These are phyloP conservation scores for Furcasterigmium furcatum DNA, from an alignment of 2,329 filamentous ascomycete species.

Conservation along the genomic window DNA sequence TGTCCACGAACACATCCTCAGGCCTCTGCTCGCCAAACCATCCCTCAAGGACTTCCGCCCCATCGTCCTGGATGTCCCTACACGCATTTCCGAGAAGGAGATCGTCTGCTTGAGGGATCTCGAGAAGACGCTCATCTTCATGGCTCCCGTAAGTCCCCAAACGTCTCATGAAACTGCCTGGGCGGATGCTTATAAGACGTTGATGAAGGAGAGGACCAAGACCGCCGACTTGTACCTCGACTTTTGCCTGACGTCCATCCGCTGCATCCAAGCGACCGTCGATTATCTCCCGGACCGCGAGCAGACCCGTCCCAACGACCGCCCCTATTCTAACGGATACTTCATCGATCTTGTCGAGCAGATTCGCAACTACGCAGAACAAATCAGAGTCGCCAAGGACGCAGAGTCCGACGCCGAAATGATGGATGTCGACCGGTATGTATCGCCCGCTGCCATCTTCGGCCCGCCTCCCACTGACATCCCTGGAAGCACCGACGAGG, in stretches of 20 bases:
- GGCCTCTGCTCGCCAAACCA: conserved; percentile 71
- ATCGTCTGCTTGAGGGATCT: conserved; percentile 90
- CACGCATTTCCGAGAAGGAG: conserved; percentile 76
- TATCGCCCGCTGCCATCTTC: conserved; percentile 15
- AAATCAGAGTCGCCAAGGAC: conserved; percentile 73
- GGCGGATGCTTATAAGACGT: conserved; percentile 67
- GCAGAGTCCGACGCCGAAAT: conserved; percentile 57
- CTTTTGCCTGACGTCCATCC: conserved; percentile 88
- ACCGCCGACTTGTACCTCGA: conserved; percentile 69
- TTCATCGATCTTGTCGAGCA: conserved; percentile 96
- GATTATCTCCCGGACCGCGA: conserved; percentile 83
- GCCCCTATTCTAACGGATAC: conserved; percentile 92
- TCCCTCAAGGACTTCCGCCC: conserved; percentile 77
- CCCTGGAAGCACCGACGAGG: conserved; percentile 53
- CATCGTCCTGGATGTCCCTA: conserved; percentile 74
- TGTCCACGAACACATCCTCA: conserved; percentile 76
- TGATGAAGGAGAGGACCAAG: conserved; percentile 76
- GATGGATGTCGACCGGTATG: conserved; percentile 55
- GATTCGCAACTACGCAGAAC: conserved; percentile 83
- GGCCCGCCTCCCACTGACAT: conserved; percentile 2
- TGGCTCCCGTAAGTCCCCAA: conserved; percentile 84
- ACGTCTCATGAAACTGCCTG: conserved; percentile 49
- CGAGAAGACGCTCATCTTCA: conserved; percentile 88
- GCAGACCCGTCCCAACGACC: conserved; percentile 78
- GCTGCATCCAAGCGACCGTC: conserved; percentile 86